These are phyloP conservation scores for Chrysanthemum seticuspe DNA, from an alignment of 129 eudicot species.

Conservation along the genomic window DNA sequence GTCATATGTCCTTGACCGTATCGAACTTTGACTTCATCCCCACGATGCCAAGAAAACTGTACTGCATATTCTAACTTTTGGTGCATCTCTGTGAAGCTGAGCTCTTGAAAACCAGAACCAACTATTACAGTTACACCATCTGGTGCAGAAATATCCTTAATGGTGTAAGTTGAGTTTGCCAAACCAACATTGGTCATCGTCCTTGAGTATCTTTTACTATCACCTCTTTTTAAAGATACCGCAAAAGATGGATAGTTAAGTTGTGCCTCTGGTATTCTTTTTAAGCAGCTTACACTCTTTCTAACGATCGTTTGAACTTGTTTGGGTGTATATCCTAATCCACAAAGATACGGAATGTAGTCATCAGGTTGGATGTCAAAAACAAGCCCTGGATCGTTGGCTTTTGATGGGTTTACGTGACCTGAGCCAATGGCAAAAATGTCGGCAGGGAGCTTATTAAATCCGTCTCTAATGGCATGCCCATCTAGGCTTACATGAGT, in stretches of 20 bases:
- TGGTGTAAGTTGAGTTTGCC: constrained; percentile 32
- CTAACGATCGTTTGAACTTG: constrained; percentile 24
- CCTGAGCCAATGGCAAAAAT: constrained; percentile 54
- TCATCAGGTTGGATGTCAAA: constrained; percentile 52
- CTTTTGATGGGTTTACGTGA: constrained; percentile 55
- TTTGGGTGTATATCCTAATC: constrained; percentile 40
- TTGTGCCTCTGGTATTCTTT: constrained; percentile 42
- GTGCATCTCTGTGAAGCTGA: constrained; percentile 33
- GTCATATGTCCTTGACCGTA: constrained; percentile 41
- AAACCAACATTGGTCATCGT: constrained; percentile 54
- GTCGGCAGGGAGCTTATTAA: constrained; percentile 29
- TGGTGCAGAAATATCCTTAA: constrained; percentile 15
- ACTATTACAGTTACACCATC: constrained; percentile 36
- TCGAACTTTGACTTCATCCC: background rate
- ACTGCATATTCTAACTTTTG: constrained; percentile 39
- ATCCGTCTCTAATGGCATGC: constrained; percentile 34
- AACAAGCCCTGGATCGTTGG: constrained; percentile 55
- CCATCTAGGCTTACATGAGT: constrained; percentile 27
- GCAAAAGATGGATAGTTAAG: constrained; percentile 68
- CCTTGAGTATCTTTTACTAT: constrained; percentile 31
- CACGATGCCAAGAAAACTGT: constrained; percentile 21
- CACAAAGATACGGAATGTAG: constrained; percentile 22
- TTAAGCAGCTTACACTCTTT: constrained; percentile 30
- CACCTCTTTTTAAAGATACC: constrained; percentile 19
- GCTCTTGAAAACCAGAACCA: constrained; percentile 21